Percentiles rank a stretch among this genome's conserved stretches.
Conservation (phyloP, 352 stramenopile species). For the Pythium utonaiense region DNA sequence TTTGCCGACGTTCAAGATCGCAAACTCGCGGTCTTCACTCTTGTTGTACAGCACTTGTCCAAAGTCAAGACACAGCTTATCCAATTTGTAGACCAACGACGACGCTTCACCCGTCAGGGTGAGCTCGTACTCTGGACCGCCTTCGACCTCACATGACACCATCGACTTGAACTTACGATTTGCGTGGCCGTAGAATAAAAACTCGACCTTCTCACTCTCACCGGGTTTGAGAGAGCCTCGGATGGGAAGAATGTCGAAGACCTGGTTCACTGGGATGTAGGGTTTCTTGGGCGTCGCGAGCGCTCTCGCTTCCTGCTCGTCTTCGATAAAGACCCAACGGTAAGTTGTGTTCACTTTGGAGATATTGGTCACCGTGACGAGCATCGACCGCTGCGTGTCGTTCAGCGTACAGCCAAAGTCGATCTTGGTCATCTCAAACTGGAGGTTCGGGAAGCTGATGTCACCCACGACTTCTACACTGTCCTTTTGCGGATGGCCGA, state of each 20-base stretch:
- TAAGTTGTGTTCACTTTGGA: slow-evolving; percentile 89
- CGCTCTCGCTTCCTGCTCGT: slow-evolving; percentile 69
- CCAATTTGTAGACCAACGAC: slow-evolving; percentile 89
- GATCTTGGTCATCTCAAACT: slow-evolving; percentile 88
- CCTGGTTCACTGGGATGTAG: slow-evolving; percentile 90
- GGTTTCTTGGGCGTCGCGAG: slow-evolving; percentile 68
- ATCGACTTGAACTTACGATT: slow-evolving; percentile 89
- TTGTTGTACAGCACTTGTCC: slow-evolving; percentile 92
- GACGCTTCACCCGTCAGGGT: slow-evolving; percentile 88
- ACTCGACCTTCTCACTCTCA: slow-evolving; percentile 91
- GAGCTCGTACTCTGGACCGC: slow-evolving; percentile 92
- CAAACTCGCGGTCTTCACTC: slow-evolving; percentile 89
- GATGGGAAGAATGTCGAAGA: slow-evolving; percentile 95
- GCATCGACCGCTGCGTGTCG: slow-evolving; percentile 91
- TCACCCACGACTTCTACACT: slow-evolving; percentile 85
- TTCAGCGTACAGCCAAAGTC: slow-evolving; percentile 95
- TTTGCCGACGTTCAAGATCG: slow-evolving; percentile 90
- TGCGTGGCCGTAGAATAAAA: slow-evolving; percentile 91
- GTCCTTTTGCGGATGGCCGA: slow-evolving; percentile 90
- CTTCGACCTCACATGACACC: slow-evolving; percentile 91
- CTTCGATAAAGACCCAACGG: slow-evolving; percentile 93
- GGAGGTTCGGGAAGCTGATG: slow-evolving; percentile 94
- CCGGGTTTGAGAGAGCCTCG: slow-evolving; percentile 75
- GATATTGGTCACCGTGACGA: slow-evolving; percentile 85
- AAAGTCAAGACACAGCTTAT: slow-evolving; percentile 92